Evolutionary conservation across 352 stramenopile species (phyloP).

Genomic region (Phytophthora megakarya): DNA sequence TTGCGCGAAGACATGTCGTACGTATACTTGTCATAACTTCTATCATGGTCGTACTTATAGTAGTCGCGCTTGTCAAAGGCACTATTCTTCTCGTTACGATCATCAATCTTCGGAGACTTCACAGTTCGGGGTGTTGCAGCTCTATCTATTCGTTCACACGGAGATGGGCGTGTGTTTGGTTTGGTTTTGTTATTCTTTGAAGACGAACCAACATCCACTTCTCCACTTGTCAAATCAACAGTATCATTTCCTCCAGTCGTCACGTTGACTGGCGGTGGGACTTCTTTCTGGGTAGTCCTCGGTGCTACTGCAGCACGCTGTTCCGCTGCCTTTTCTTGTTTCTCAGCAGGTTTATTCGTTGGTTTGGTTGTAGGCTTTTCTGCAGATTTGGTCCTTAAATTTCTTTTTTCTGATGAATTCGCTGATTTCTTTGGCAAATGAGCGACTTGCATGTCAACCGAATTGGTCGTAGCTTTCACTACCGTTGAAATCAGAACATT

Average conservation of each 20-base stretch:
- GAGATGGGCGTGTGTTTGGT: conserved; percentile 8
- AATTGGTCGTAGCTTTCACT: not conserved
- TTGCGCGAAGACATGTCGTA: conserved; percentile 15
- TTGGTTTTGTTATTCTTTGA: not conserved
- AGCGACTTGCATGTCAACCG: conserved; percentile 8
- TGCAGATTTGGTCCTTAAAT: not conserved
- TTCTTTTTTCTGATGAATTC: conserved; percentile 7
- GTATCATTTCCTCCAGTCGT: conserved; percentile 16
- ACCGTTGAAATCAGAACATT: conserved; percentile 1
- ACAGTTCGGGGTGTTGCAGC: conserved; percentile 3
- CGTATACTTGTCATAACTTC: conserved; percentile 25
- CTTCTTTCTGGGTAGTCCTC: not conserved
- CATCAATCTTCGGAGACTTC: conserved; percentile 7
- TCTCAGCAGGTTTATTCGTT: not conserved
- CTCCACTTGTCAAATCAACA: conserved; percentile 25
- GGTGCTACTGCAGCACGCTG: conserved; percentile 13
- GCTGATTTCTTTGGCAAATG: conserved; percentile 3
- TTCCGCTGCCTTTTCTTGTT: conserved; percentile 15
- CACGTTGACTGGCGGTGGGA: conserved; percentile 15
- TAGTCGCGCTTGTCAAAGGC: conserved; percentile 23
- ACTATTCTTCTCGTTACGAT: conserved; percentile 8
- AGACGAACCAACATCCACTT: not conserved
- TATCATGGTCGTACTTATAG: conserved; percentile 22
- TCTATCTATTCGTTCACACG: conserved; percentile 9
- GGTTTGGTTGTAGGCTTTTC: conserved; percentile 5